These are phyloP conservation scores for Amoeboradix gromovi DNA, from an alignment of 371 early-diverging fungal species.

Conservation along the genomic window DNA sequence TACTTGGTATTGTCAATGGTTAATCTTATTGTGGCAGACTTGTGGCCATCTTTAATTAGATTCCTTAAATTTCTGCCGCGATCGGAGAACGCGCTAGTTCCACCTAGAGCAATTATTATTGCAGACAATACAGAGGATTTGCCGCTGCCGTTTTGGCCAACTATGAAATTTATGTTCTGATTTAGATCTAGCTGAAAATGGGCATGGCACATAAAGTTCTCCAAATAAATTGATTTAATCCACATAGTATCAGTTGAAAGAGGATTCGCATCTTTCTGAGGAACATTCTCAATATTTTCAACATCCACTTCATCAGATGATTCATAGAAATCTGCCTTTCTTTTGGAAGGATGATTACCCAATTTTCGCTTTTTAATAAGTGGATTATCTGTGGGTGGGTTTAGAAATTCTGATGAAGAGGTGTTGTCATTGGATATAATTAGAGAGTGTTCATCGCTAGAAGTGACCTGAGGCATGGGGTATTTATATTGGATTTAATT, in stretches of 20 bases:
- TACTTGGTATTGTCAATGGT: slow-evolving; percentile 44
- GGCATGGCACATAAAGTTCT: slow-evolving; percentile 81
- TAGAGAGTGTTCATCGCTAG: too few relatives aligned
- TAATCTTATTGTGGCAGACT: slow-evolving; percentile 21
- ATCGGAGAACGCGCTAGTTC: slow-evolving; percentile 52
- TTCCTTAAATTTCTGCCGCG: slow-evolving; percentile 42
- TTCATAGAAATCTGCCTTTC: neutral
- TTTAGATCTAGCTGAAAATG: slow-evolving; percentile 40
- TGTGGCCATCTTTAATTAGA: slow-evolving; percentile 52
- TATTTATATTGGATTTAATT: too few relatives aligned
- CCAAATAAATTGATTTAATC: slow-evolving; percentile 42
- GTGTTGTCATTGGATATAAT: too few relatives aligned
- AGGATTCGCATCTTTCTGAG: neutral
- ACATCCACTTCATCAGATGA: neutral
- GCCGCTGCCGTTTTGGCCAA: slow-evolving; percentile 77
- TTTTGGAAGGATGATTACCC: neutral
- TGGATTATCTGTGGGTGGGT: neutral
- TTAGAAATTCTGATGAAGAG: too few relatives aligned
- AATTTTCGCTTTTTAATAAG: neutral
- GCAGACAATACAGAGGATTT: slow-evolving; percentile 82
- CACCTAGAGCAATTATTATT: slow-evolving; percentile 61
- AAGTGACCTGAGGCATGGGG: too few relatives aligned
- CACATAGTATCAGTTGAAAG: neutral
- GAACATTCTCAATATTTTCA: neutral
- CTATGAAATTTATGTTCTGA: slow-evolving; percentile 71